phyloP scores from a whole-genome alignment of 768 basidiomycete species.

The Daedaleopsis nitida region DNA sequence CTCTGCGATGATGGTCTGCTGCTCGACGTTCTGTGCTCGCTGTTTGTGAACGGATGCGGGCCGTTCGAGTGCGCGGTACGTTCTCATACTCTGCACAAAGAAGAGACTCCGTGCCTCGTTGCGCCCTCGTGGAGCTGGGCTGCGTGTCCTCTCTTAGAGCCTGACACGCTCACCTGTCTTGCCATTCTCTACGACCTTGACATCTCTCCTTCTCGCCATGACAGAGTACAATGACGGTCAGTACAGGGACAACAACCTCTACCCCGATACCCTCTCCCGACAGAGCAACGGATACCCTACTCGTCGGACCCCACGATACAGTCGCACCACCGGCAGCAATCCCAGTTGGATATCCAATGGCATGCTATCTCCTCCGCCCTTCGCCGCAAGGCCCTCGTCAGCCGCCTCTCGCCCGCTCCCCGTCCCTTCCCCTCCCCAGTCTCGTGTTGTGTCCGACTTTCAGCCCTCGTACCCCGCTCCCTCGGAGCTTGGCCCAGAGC shows the following conservation, averaged over 20 bases:
- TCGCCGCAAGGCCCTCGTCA: slow-evolving; percentile 2
- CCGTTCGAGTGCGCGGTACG: background rate
- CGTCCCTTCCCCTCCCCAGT: slow-evolving; percentile 9
- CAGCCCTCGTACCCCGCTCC: slow-evolving; percentile 11
- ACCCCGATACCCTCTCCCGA: slow-evolving; percentile 13
- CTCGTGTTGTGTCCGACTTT: slow-evolving; percentile 12
- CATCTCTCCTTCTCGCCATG: slow-evolving; percentile 14
- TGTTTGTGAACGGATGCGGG: background rate
- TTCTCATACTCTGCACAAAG: background rate
- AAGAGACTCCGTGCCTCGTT: slow-evolving; percentile 16
- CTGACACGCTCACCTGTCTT: background rate
- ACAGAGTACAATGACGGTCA: slow-evolving; percentile 16
- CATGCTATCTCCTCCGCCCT: slow-evolving; percentile 12
- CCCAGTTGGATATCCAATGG: slow-evolving; percentile 20
- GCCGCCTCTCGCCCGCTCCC: slow-evolving; percentile 13
- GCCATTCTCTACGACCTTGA: background rate
- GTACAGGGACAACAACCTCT: slow-evolving; percentile 10
- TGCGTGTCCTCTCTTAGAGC: slow-evolving; percentile 2
- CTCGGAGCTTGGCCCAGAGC: background rate
- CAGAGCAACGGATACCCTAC: slow-evolving; percentile 4
- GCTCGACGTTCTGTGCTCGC: background rate
- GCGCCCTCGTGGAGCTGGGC: slow-evolving; percentile 15
- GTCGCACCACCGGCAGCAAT: slow-evolving; percentile 4
- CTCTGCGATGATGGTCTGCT: no score
- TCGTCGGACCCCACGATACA: slow-evolving; percentile 16